phyloP scores from a whole-genome alignment of 2,329 filamentous ascomycete species.

The Trematosphaeria pertusa region DNA sequence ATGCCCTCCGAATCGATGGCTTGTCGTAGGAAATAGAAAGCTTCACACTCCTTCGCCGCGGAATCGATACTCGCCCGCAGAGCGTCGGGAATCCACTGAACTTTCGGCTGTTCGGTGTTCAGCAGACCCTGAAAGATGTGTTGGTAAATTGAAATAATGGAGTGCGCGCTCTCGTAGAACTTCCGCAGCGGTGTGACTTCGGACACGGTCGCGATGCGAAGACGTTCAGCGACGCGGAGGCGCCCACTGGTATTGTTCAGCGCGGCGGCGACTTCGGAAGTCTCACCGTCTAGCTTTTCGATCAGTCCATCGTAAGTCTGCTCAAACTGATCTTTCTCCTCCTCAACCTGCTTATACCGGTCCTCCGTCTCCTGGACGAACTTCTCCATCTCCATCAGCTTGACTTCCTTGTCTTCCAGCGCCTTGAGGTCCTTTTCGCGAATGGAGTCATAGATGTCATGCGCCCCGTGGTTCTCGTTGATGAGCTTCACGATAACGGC shows the following conservation, averaged over 20 bases:
- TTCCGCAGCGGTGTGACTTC: constrained; percentile 7
- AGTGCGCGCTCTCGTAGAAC: constrained; percentile 5
- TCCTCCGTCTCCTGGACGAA: constrained; percentile 6
- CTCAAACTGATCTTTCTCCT: constrained; percentile 12
- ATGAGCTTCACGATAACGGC: constrained; percentile 6
- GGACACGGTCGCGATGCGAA: constrained; percentile 7
- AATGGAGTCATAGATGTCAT: not conserved
- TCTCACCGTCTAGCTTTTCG: constrained; percentile 7
- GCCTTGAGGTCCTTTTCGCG: not conserved
- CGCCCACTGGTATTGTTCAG: constrained; percentile 5
- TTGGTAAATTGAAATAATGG: constrained; percentile 10
- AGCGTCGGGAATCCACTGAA: constrained; percentile 1
- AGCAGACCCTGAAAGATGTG: constrained; percentile 12
- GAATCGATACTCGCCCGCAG: not conserved
- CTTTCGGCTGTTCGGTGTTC: constrained; percentile 2
- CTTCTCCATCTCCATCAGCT: constrained; percentile 10
- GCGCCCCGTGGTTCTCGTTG: constrained; percentile 4
- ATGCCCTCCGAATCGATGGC: constrained; percentile 5
- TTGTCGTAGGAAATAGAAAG: constrained; percentile 2
- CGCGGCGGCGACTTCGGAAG: not conserved
- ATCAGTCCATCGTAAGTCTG: constrained; percentile 6
- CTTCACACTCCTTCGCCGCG: constrained; percentile 2
- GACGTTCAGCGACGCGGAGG: constrained; percentile 3
- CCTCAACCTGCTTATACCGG: not conserved
- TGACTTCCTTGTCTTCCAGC: constrained; percentile 9